Conservation (phyloP, 495 filamentous ascomycete species). For the Collariella sp. region DNA sequence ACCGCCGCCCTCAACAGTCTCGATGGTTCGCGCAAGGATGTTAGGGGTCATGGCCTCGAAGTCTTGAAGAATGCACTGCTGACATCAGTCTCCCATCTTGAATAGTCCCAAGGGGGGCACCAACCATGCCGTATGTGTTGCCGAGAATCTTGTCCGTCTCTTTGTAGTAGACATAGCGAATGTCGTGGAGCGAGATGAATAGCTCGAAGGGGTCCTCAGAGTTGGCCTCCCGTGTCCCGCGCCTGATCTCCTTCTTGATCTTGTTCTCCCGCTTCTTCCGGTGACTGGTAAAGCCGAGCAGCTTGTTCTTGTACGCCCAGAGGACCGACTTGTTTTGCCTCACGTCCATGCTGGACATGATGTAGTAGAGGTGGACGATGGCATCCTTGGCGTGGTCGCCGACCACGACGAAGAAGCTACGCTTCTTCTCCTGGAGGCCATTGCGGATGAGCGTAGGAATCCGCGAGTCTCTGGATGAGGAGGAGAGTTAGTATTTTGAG, state of each 20-base stretch:
- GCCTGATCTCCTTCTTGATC: conserved; percentile 96
- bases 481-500: background rate
- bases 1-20: conserved; percentile 96
- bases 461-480: conserved; percentile 65
- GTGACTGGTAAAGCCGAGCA: conserved; percentile 84
- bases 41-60: conserved; percentile 98
- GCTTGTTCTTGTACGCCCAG: conserved; percentile 99
- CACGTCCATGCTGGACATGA: conserved; percentile 80
- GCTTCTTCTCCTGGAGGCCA: conserved; percentile 91
- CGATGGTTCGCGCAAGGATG: conserved; percentile 84
- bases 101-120: conserved; percentile 2
- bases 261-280: conserved; percentile 96
- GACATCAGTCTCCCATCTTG: background rate
- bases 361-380: conserved; percentile 90
- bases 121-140: conserved; percentile 89
- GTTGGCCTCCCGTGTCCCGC: conserved; percentile 90
- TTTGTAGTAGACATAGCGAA: conserved; percentile 99
- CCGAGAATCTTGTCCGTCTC: conserved; percentile 99
- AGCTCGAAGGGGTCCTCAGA: conserved; percentile 95
- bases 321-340: conserved; percentile 95
- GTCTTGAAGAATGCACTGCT: conserved; percentile 80
- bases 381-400: conserved; percentile 95
- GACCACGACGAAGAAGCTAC: conserved; percentile 94
- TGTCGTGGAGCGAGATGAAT: conserved; percentile 92
- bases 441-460: conserved; percentile 95